Conservation (phyloP, 2,329 filamentous ascomycete genomes). For the Helotiales sp. region DNA sequence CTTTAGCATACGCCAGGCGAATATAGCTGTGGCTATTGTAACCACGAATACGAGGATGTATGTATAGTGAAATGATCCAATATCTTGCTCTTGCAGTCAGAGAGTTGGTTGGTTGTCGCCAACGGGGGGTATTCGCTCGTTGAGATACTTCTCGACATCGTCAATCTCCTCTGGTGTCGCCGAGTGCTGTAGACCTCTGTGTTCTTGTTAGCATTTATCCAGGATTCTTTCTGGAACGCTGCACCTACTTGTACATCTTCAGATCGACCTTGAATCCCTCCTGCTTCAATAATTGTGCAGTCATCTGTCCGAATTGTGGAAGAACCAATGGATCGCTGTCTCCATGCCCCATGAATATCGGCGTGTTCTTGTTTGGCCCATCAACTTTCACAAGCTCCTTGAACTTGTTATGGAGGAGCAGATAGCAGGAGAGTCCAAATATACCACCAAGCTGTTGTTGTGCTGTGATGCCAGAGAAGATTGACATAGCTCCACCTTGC, state of each 20-base stretch:
- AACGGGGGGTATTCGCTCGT: conserved; percentile 45
- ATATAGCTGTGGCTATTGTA: conserved; percentile 2
- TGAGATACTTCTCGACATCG: conserved; percentile 68
- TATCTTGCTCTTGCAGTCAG: conserved; percentile 5
- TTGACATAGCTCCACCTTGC: conserved; percentile 83
- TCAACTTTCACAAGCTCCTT: conserved; percentile 54
- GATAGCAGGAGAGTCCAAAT: conserved; percentile 79
- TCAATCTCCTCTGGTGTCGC: conserved; percentile 78
- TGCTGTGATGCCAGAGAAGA: conserved; percentile 76
- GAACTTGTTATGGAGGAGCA: conserved; percentile 69
- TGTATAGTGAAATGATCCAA: neutral
- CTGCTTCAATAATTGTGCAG: conserved; percentile 64
- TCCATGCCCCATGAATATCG: conserved; percentile 90
- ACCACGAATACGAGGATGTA: conserved; percentile 3
- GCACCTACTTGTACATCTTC: conserved; percentile 69
- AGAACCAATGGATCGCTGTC: conserved; percentile 71
- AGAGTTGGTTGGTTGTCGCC: conserved; percentile 33
- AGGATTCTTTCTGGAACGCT: neutral
- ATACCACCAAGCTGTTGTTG: conserved; percentile 80
- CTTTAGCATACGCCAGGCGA: conserved; percentile 2
- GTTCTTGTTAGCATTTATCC: conserved; percentile 1
- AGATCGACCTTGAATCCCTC: conserved; percentile 74
- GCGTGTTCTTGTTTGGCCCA: conserved; percentile 70
- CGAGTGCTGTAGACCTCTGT: conserved; percentile 70
- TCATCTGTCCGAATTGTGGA: conserved; percentile 66